Evolutionary conservation across 148 eudicot genomes (phyloP).

Genomic region (Pharnaceum exiguum): DNA sequence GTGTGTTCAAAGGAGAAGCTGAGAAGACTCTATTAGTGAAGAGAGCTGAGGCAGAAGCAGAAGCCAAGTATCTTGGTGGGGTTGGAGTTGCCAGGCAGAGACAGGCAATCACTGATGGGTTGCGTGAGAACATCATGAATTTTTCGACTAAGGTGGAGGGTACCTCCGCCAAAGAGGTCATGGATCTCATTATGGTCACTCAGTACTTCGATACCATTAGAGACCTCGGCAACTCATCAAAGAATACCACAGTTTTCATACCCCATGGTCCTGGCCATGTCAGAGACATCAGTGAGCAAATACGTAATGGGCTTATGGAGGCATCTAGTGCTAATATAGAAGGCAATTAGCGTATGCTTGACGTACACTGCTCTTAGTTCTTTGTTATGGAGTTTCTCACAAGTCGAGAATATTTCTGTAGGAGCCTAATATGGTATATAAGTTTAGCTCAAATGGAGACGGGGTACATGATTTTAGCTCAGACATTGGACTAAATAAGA

Average conservation of each 20-base stretch:
- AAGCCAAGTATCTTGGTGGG: conserved; percentile 91
- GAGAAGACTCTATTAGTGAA: conserved; percentile 85
- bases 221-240: conserved; percentile 87
- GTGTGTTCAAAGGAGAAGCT: conserved; percentile 97
- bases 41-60: conserved; percentile 94
- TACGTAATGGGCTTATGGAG: conserved; percentile 92
- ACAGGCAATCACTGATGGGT: conserved; percentile 95
- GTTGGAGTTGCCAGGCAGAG: conserved; percentile 98
- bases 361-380: neutral
- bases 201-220: conserved; percentile 93
- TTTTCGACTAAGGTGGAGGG: conserved; percentile 93
- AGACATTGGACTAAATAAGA: no score
- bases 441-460: neutral
- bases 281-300: conserved; percentile 84
- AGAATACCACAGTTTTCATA: conserved; percentile 89
- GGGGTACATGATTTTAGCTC: no score
- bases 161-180: conserved; percentile 85
- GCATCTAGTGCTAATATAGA: conserved; percentile 41
- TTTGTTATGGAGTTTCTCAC: neutral
- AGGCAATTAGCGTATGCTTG: conserved; percentile 17
- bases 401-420: no score
- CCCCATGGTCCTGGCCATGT: conserved; percentile 99
- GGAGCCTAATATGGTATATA: no score
- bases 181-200: conserved; percentile 98
- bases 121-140: conserved; percentile 90